phyloP scores from a whole-genome alignment of 768 basidiomycete genomes.

The Austroboletus festivus region DNA sequence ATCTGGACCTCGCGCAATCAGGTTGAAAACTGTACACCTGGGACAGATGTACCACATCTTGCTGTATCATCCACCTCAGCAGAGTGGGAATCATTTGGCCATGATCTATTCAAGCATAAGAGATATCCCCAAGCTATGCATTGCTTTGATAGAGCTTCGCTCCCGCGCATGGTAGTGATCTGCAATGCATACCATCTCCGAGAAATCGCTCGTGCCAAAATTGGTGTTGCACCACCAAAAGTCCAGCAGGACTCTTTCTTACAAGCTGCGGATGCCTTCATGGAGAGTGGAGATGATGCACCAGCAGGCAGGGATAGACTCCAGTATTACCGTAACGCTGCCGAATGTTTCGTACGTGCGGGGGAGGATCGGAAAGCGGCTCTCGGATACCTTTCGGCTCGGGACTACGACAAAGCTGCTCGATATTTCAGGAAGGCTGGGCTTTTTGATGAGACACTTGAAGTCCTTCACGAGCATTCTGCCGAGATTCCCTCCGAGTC shows the following conservation, averaged over 20 bases:
- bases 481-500: slow-evolving; percentile 31
- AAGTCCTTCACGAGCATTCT: slow-evolving; percentile 38
- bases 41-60: slow-evolving; percentile 48
- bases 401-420: slow-evolving; percentile 43
- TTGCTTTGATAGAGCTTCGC: slow-evolving; percentile 48
- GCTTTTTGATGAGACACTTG: slow-evolving; percentile 51
- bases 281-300: slow-evolving; percentile 36
- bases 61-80: slow-evolving; percentile 49
- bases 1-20: slow-evolving; percentile 48
- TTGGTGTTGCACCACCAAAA: slow-evolving; percentile 23
- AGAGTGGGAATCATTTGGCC: slow-evolving; percentile 45
- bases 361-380: slow-evolving; percentile 44
- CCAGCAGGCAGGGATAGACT: slow-evolving; percentile 23
- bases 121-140: slow-evolving; percentile 52
- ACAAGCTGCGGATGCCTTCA: slow-evolving; percentile 50
- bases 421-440: slow-evolving; percentile 48
- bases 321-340: slow-evolving; percentile 43
- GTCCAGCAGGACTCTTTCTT: slow-evolving; percentile 37
- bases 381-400: slow-evolving; percentile 38
- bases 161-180: slow-evolving; percentile 41
- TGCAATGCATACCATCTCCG: slow-evolving; percentile 54
- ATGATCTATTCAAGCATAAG: slow-evolving; percentile 36
- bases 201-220: slow-evolving; percentile 41
- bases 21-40: slow-evolving; percentile 48
- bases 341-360: slow-evolving; percentile 43